Conservation (phyloP, 352 stramenopile genomes). For the Pythium angustatum region DNA sequence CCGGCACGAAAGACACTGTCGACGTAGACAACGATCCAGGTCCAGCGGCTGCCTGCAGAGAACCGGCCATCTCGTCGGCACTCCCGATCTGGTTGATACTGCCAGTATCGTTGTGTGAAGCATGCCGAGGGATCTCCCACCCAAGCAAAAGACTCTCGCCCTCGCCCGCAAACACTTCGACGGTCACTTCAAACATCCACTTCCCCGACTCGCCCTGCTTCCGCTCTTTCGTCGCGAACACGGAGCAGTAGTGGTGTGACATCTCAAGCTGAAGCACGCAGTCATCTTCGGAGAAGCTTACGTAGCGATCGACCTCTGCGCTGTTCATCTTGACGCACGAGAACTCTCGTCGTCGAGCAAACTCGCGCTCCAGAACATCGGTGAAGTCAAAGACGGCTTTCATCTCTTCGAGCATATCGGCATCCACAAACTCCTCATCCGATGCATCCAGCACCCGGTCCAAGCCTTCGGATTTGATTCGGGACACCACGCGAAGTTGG, state of each 20-base stretch:
- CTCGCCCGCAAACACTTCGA: conserved; percentile 39
- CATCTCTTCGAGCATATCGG: conserved; percentile 39
- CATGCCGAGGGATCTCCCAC: conserved; percentile 62
- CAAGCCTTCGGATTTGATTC: conserved; percentile 20
- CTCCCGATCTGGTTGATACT: not conserved
- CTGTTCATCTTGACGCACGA: conserved; percentile 76
- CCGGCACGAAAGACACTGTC: conserved; percentile 40
- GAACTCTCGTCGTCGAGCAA: conserved; percentile 63
- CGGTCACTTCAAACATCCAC: conserved; percentile 72
- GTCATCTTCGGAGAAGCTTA: conserved; percentile 79
- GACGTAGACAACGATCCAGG: not conserved
- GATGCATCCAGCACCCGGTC: not conserved
- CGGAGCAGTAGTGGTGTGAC: conserved; percentile 68
- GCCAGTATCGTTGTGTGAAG: not conserved
- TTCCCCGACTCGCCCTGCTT: conserved; percentile 68
- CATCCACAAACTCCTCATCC: conserved; percentile 29
- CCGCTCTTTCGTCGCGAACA: conserved; percentile 68
- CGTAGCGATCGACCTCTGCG: conserved; percentile 43
- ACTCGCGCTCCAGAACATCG: conserved; percentile 59
- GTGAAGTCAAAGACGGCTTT: conserved; percentile 51
- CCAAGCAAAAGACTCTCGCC: conserved; percentile 75
- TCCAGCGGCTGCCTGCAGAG: not conserved
- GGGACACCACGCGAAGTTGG: conserved; percentile 43
- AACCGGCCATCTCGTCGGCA: too few species aligned
- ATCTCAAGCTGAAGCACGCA: conserved; percentile 69